Conservation (phyloP, 2,329 filamentous ascomycete species). For the Colletotrichum aenigma region DNA sequence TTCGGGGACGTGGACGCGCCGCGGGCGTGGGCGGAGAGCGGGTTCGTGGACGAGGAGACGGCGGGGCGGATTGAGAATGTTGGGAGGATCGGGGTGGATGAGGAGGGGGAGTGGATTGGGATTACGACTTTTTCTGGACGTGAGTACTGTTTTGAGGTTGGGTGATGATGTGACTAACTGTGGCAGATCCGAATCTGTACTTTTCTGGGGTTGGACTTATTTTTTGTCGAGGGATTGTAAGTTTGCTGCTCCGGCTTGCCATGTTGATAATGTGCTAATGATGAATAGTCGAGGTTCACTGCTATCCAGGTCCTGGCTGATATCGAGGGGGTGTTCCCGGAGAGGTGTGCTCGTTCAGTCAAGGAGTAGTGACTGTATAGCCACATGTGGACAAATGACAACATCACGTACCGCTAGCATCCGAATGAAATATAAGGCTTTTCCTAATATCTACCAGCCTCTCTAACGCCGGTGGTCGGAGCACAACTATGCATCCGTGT, state of each 20-base stretch:
- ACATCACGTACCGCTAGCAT: neutral
- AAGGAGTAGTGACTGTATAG: neutral
- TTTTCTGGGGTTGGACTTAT: neutral
- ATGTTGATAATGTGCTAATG: too few relatives aligned
- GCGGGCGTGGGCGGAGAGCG: conserved; percentile 24
- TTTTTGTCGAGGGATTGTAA: neutral
- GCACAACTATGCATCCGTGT: neutral
- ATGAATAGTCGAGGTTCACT: neutral
- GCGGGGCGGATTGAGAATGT: conserved; percentile 6
- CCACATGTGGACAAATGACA: neutral
- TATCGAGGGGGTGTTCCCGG: neutral
- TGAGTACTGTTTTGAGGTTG: neutral
- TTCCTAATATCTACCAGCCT: neutral
- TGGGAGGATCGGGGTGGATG: neutral
- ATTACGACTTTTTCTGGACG: conserved; percentile 1
- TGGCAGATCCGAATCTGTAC: conserved; percentile 8
- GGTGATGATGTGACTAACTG: neutral
- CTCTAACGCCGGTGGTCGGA: neutral
- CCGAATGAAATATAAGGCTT: neutral
- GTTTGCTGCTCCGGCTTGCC: too few relatives aligned
- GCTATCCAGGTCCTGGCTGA: conserved; percentile 10
- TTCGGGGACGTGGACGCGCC: conserved; percentile 41
- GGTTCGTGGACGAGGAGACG: conserved; percentile 2
- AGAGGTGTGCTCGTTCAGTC: neutral
- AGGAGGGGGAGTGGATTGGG: conserved; percentile 5